These are phyloP conservation scores for Tarenaya hassleriana DNA, from an alignment of 345 rosid genomes.

Conservation along the genomic window DNA sequence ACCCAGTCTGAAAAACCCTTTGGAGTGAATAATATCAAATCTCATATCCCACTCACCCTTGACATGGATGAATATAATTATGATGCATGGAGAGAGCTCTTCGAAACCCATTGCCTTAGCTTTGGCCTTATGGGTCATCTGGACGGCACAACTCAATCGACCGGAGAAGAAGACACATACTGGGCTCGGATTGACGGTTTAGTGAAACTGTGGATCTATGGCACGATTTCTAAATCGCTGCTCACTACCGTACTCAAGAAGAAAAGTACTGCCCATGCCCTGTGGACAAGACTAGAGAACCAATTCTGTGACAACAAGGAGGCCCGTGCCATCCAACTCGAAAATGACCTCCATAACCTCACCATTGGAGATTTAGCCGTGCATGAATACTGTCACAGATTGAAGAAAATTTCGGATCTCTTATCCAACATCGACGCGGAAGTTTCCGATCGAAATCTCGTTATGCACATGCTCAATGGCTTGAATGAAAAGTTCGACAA, in stretches of 20 bases:
- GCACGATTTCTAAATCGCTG: neutral
- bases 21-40: no score
- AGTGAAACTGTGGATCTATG: no score
- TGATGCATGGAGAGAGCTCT: no score
- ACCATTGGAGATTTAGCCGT: neutral
- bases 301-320: slow-evolving; percentile 8
- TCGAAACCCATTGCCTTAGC: neutral
- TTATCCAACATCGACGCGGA: neutral
- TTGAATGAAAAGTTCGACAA: no score
- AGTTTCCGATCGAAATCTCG: neutral
- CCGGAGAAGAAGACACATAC: neutral
- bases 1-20: no score
- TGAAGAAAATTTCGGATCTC: neutral
- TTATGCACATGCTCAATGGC: neutral
- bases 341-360: neutral
- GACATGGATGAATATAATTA: neutral
- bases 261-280: neutral
- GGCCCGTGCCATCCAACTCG: neutral
- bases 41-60: neutral
- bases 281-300: neutral
- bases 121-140: neutral
- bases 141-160: neutral
- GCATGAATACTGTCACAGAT: neutral
- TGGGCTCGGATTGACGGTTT: no score
- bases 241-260: neutral